phyloP scores from a whole-genome alignment of 176 grass and related monocot species.

The Bothriochloa decipiens region DNA sequence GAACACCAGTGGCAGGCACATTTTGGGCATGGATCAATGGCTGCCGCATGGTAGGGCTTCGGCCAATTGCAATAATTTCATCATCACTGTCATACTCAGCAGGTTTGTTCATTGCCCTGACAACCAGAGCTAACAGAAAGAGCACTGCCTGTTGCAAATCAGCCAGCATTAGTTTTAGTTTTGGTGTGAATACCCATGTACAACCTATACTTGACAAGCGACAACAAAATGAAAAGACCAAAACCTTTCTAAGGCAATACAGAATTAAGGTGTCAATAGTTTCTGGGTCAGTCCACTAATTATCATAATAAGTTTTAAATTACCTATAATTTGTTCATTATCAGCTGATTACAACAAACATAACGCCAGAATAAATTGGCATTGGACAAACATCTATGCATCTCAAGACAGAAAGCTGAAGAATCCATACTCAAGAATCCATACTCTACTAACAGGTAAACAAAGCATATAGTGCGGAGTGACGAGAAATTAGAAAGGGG shows the following conservation, averaged over 20 bases:
- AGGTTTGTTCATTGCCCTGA: slow-evolving; percentile 88
- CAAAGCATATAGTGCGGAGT: background rate
- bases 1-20: slow-evolving; percentile 65
- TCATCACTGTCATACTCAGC: slow-evolving; percentile 93
- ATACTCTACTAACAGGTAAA: background rate
- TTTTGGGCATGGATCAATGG: slow-evolving; percentile 71
- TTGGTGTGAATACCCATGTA: background rate
- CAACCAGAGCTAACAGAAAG: slow-evolving; percentile 81
- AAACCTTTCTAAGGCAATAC: background rate
- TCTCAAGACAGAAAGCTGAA: slow-evolving; percentile 5
- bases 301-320: background rate
- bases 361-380: slow-evolving; percentile 16
- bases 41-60: slow-evolving; percentile 66
- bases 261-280: slow-evolving; percentile 32
- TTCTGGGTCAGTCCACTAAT: background rate
- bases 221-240: background rate
- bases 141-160: slow-evolving; percentile 62
- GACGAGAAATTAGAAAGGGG: background rate
- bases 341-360: slow-evolving; percentile 1
- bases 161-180: slow-evolving; percentile 16
- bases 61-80: slow-evolving; percentile 57
- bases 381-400: slow-evolving; percentile 14
- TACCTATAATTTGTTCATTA: background rate
- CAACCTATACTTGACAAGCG: background rate
- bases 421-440: too few species aligned